Conservation (phyloP, 106 monocot genomes). For the Apostasia shenzhenica region DNA sequence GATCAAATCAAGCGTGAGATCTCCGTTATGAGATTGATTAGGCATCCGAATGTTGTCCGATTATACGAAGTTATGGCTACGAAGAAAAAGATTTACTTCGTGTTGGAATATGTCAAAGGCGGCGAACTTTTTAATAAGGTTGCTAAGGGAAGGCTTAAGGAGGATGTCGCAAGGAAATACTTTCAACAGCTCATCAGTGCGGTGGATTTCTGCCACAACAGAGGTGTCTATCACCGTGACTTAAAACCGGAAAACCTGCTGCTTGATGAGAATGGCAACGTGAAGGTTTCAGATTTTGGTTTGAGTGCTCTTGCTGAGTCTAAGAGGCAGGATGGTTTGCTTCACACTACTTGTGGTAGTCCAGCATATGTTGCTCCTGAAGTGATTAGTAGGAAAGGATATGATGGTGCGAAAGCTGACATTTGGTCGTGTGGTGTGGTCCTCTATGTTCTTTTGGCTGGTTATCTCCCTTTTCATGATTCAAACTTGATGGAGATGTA, state of each 20-base stretch:
- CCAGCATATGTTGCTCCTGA: constrained; percentile 21
- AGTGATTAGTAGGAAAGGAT: constrained; percentile 15
- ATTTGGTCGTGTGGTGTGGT: constrained; percentile 26
- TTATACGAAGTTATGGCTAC: constrained; percentile 16
- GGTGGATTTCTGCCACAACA: constrained; percentile 11
- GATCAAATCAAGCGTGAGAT: constrained; percentile 15
- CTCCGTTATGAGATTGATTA: constrained; percentile 11
- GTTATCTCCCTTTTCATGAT: constrained; percentile 60
- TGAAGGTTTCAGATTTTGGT: constrained; percentile 16
- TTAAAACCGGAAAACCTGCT: constrained; percentile 15
- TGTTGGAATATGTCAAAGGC: constrained; percentile 9
- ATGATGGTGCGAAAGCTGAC: not conserved
- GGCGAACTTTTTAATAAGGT: constrained; percentile 18
- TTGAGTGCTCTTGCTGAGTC: constrained; percentile 16
- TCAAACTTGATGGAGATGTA: constrained; percentile 56
- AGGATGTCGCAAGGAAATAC: constrained; percentile 9
- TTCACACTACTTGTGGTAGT: constrained; percentile 14
- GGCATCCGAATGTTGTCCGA: constrained; percentile 12
- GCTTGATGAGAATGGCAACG: constrained; percentile 10
- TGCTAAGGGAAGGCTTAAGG: constrained; percentile 13
- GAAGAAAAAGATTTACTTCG: constrained; percentile 13
- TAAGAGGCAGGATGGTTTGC: constrained; percentile 16
- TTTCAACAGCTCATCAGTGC: constrained; percentile 17
- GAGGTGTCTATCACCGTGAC: constrained; percentile 14
- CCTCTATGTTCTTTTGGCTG: constrained; percentile 33